Conservation (phyloP, 257 asterid genomes). For the Scutellaria barbata region DNA sequence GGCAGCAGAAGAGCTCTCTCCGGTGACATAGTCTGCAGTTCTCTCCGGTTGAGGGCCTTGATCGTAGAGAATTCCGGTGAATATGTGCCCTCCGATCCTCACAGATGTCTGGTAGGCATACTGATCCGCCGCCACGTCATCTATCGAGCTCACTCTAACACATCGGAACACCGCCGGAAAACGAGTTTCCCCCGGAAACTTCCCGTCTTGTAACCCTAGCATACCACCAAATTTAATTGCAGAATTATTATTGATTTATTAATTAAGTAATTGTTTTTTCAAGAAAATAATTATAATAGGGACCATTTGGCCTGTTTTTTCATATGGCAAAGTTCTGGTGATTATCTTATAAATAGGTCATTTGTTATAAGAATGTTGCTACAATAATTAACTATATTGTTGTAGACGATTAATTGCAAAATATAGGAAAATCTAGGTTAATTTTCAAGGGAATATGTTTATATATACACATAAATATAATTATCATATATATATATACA, state of each 20-base stretch:
- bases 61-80: slow-evolving; percentile 72
- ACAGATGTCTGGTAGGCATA: slow-evolving; percentile 77
- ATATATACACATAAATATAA: too few species aligned
- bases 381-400: too few species aligned
- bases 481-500: too few species aligned
- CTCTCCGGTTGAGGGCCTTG: slow-evolving; percentile 54
- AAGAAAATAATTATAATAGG: not conserved
- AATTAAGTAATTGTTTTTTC: not conserved
- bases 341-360: too few species aligned
- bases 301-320: too few species aligned
- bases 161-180: slow-evolving; percentile 69
- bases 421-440: too few species aligned
- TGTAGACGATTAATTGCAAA: too few species aligned
- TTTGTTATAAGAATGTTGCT: too few species aligned
- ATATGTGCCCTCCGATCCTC: slow-evolving; percentile 63
- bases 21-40: slow-evolving; percentile 40
- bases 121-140: slow-evolving; percentile 60
- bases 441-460: too few species aligned
- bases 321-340: too few species aligned
- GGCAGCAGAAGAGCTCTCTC: slow-evolving; percentile 47
- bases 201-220: slow-evolving; percentile 47
- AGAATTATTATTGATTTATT: not conserved
- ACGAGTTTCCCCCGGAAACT: slow-evolving; percentile 59
- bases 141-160: slow-evolving; percentile 65
- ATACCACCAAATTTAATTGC: not conserved